phyloP scores from a whole-genome alignment of 2,329 filamentous ascomycete genomes.

The Thielaviopsis ethacetica region DNA sequence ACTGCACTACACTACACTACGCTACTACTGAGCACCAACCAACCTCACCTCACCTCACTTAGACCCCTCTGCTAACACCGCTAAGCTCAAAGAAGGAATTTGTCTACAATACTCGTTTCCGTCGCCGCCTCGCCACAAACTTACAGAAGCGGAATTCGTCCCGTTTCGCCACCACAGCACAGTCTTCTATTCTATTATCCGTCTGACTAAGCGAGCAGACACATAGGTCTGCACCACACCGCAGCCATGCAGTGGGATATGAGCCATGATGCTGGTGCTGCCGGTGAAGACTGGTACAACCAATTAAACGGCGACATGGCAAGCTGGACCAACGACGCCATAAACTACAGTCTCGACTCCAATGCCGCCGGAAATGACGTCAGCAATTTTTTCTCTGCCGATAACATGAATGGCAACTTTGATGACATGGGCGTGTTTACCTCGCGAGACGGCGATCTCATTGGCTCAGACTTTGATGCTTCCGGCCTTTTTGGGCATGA shows the following conservation, averaged over 20 bases:
- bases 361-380: neutral
- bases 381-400: neutral
- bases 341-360: neutral
- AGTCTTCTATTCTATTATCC: too few relatives aligned
- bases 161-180: too few relatives aligned
- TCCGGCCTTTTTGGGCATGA: slow-evolving; percentile 3
- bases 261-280: neutral
- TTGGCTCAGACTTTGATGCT: slow-evolving; percentile 3
- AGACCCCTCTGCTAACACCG: too few relatives aligned
- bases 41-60: too few relatives aligned
- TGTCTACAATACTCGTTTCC: too few relatives aligned
- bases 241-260: slow-evolving; percentile 5
- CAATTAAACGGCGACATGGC: neutral
- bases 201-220: too few relatives aligned
- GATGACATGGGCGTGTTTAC: neutral
- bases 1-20: too few relatives aligned
- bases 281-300: slow-evolving; percentile 5
- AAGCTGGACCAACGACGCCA: neutral
- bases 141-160: too few relatives aligned
- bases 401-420: neutral
- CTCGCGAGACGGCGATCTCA: neutral
- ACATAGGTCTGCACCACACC: neutral
- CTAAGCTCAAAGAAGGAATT: too few relatives aligned
- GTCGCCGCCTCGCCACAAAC: too few relatives aligned
- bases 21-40: too few relatives aligned